Evolutionary conservation across 352 stramenopile genomes (phyloP).

Genomic region (Paralagenidium karlingii): DNA sequence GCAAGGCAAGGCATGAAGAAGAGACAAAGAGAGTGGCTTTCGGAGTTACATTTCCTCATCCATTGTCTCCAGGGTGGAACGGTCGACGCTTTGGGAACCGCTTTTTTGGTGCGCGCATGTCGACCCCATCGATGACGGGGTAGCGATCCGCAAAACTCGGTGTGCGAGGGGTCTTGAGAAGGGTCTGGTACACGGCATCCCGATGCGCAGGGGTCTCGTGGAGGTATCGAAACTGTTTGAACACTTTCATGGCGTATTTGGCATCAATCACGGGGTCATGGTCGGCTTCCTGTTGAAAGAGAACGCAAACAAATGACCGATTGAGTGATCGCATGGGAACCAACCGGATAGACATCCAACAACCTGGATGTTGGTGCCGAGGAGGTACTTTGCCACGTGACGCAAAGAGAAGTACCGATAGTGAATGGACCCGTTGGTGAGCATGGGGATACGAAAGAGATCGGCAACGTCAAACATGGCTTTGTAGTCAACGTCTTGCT

Average conservation of each 20-base stretch:
- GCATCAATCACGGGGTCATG: slow-evolving; percentile 80
- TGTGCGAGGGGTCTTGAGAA: slow-evolving; percentile 69
- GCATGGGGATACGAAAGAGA: slow-evolving; percentile 72
- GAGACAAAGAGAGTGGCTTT: too few relatives aligned
- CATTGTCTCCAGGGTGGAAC: too few relatives aligned
- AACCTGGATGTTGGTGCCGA: slow-evolving; percentile 73
- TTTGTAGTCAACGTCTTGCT: slow-evolving; percentile 77
- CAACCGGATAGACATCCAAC: not conserved
- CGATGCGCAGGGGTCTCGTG: slow-evolving; percentile 63
- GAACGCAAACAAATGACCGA: not conserved
- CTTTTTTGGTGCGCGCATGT: slow-evolving; percentile 60
- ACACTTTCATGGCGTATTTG: slow-evolving; percentile 83
- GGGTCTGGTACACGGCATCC: slow-evolving; percentile 67
- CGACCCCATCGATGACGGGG: slow-evolving; percentile 70
- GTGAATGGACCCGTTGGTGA: slow-evolving; percentile 51
- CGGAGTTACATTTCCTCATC: too few relatives aligned
- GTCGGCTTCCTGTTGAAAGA: slow-evolving; percentile 40
- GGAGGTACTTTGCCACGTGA: slow-evolving; percentile 71
- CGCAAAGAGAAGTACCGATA: slow-evolving; percentile 80
- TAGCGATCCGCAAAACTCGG: slow-evolving; percentile 75
- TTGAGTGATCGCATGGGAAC: not conserved
- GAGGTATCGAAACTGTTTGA: slow-evolving; percentile 75
- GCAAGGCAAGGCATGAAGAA: too few relatives aligned
- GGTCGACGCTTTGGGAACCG: too few relatives aligned
- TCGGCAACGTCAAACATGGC: slow-evolving; percentile 74